A percentile compares a stretch with the other conserved stretches of the same genome.
Evolutionary conservation across 768 basidiomycete species (phyloP).

Genomic region (Dacryopinax spathularia): DNA sequence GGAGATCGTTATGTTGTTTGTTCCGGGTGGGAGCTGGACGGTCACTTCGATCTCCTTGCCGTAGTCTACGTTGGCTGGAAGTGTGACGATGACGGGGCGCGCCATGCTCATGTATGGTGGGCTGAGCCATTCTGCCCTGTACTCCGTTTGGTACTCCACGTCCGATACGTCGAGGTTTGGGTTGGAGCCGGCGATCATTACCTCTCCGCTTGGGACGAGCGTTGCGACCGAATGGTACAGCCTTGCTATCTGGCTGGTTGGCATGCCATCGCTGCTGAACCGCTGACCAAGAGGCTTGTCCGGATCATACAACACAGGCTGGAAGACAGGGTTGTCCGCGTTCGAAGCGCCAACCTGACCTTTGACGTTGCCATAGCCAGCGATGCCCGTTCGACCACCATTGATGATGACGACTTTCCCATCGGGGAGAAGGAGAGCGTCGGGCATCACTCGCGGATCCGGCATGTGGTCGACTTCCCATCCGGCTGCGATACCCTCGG

Average conservation of each 20-base stretch:
- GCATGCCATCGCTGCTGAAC: constrained; percentile 46
- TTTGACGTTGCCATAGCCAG: constrained; percentile 41
- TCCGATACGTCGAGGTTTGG: constrained; percentile 50
- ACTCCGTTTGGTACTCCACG: constrained; percentile 64
- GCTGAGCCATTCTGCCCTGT: constrained; percentile 71
- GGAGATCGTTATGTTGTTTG: constrained; percentile 28
- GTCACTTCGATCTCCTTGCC: not conserved
- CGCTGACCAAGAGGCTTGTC: constrained; percentile 38
- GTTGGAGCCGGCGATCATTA: constrained; percentile 74
- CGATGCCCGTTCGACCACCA: constrained; percentile 31
- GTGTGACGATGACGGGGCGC: constrained; percentile 35
- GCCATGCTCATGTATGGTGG: constrained; percentile 62
- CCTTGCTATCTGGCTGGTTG: constrained; percentile 51
- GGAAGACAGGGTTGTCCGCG: constrained; percentile 55
- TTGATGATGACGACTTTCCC: constrained; percentile 63
- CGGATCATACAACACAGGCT: constrained; percentile 58
- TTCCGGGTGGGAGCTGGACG: not conserved
- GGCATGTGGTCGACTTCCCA: constrained; percentile 72
- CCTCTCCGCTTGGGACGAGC: constrained; percentile 50
- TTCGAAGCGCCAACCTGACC: constrained; percentile 61
- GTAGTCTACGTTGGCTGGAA: constrained; percentile 16
- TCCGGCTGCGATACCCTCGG: constrained; percentile 46
- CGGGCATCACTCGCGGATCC: constrained; percentile 57
- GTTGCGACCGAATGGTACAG: constrained; percentile 78
- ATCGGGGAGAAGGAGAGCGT: constrained; percentile 67